Base-by-base conservation (phyloP, 305 asterid genomes). In the Fraxinus ornus region DNA sequence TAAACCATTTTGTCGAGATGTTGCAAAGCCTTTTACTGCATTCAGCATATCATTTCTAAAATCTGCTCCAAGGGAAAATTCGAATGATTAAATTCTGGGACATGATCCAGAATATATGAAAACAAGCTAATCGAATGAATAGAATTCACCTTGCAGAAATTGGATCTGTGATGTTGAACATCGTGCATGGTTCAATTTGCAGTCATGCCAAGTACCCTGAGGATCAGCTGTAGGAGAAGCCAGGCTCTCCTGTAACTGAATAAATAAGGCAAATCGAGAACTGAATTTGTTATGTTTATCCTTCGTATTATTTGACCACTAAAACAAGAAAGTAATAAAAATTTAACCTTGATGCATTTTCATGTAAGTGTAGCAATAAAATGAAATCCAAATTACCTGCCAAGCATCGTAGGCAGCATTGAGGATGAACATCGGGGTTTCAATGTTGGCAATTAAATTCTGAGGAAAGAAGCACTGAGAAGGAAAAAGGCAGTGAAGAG, bases 221-320 rank as follows among this genome's bases (percentile, higher is more conserved):
- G 93, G 97, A 88, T 93, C 98, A n/a, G 94, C 95, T 77, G 83
- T 22, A 0, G 82, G 84, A 47, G 98, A 92, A 82, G 95, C 92
- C 84, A 92, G 78, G 88, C 95, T 92, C 75, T 91, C 95, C 57
- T 91, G 98, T 84, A 93, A 81, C 98, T 93, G 85, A 86, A 80
- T 15, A 44, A 3, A 62, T 62, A 8, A 55, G 66, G 66, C 8
- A 19, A 32, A 49, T 55, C 22, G 35, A 17, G 15, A 7, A 37
- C 15, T 77, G 35, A 55, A 15, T 15, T 77, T 13, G 10, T 5
- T 5, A 19, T 60, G 66, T 6, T 15, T 55, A 55, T 55, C 66
- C 6, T 4, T 47, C 1, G 4, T 47, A 12, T 47, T 47, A 12
- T 3, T 13, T 47, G 57, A 47, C n/a, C 6, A 3, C n/a, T 3